phyloP scores from a whole-genome alignment of 179 eudicot species.

The Actinidia polygama region DNA sequence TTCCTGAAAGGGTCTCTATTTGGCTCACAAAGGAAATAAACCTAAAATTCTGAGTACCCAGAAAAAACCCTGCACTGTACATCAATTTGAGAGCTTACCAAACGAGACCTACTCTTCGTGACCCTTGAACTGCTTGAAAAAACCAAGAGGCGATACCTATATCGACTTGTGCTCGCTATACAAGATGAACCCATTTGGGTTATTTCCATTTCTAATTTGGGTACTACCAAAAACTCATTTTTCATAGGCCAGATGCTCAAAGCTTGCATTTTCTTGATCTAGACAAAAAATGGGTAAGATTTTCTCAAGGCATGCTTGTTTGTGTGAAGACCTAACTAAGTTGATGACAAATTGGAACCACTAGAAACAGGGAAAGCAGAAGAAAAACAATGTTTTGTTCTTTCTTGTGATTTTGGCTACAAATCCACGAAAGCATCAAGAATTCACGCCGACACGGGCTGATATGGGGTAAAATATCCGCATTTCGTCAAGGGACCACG shows the following conservation, averaged over 20 bases:
- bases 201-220: conserved; percentile 32
- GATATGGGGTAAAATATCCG: too few species aligned
- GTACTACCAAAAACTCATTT: conserved; percentile 30
- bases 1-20: conserved; percentile 23
- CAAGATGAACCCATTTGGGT: conserved; percentile 30
- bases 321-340: background rate
- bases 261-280: conserved; percentile 43
- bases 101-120: conserved; percentile 21
- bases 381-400: background rate
- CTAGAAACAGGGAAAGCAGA: background rate
- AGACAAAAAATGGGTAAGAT: background rate
- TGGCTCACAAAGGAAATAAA: conserved; percentile 18
- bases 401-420: background rate
- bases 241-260: conserved; percentile 40
- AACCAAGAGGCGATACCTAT: conserved; percentile 15
- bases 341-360: background rate
- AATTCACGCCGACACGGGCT: background rate
- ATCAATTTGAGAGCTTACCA: conserved; percentile 20
- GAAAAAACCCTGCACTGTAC: conserved; percentile 26
- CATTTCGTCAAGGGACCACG: too few species aligned
- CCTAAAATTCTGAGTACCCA: conserved; percentile 22
- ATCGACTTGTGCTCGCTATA: conserved; percentile 20
- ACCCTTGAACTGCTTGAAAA: conserved; percentile 27
- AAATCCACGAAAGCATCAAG: background rate
- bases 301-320: conserved; percentile 20